phyloP scores from a whole-genome alignment of 192 early-diverging fungal genomes.

The Mortierella alpina region DNA sequence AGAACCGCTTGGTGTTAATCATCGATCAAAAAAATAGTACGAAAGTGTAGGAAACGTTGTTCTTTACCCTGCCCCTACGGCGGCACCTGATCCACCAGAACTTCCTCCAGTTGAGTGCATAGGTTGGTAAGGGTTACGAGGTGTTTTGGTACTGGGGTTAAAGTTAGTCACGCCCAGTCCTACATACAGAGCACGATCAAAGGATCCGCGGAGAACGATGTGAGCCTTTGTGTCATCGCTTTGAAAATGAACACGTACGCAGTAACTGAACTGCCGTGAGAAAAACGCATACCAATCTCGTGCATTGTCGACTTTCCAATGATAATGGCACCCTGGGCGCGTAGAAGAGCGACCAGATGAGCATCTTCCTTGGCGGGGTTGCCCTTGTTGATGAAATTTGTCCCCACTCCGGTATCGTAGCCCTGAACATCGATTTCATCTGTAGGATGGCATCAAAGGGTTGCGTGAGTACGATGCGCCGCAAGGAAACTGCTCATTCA shows the following conservation, averaged over 20 bases:
- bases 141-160: constrained; percentile 69
- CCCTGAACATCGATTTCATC: constrained; percentile 74
- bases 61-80: constrained; percentile 68
- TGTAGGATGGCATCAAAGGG: not conserved
- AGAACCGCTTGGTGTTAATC: not conserved
- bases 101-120: constrained; percentile 76
- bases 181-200: not conserved
- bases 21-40: not conserved
- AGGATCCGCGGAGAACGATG: too few relatives aligned
- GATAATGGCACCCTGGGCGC: constrained; percentile 71
- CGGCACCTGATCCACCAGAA: constrained; percentile 72
- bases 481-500: not conserved
- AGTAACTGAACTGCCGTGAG: not conserved
- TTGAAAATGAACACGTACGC: not conserved
- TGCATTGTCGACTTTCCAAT: constrained; percentile 80
- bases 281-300: constrained; percentile 71
- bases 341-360: constrained; percentile 58
- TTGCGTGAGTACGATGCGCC: not conserved
- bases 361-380: constrained; percentile 63
- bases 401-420: constrained; percentile 66
- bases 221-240: not conserved
- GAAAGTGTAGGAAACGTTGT: too few relatives aligned
- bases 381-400: constrained; percentile 65
- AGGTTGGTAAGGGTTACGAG: constrained; percentile 72
- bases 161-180: constrained; percentile 67